phyloP scores from a whole-genome alignment of 164 flowering plant species.

The Dillenia suffruticosa region DNA sequence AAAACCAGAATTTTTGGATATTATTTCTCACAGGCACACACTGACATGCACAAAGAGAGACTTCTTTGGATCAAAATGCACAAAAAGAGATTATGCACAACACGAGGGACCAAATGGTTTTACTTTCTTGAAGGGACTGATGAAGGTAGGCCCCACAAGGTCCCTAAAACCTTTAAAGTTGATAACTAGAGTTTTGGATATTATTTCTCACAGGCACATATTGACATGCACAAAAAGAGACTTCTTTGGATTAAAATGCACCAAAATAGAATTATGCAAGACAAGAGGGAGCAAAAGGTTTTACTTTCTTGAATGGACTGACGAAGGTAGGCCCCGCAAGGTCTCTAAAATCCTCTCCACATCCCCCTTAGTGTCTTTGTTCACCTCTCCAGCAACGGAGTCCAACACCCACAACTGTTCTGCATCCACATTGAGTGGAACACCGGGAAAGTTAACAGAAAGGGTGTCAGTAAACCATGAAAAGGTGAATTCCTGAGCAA shows the following conservation, averaged over 20 bases:
- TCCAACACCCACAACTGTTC: constrained; percentile 97
- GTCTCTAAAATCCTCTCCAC: constrained; percentile 80
- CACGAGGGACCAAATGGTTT: constrained; percentile 5
- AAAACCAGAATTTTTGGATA: too few species aligned
- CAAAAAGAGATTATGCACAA: neutral
- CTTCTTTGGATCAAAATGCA: neutral
- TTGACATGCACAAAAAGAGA: neutral
- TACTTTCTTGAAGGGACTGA: constrained; percentile 76
- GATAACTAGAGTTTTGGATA: too few species aligned
- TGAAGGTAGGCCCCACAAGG: constrained; percentile 72
- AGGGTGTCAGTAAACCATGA: too few species aligned
- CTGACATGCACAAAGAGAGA: neutral
- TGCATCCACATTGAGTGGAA: constrained; percentile 40
- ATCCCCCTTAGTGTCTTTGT: constrained; percentile 58
- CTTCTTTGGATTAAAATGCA: neutral
- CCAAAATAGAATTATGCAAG: neutral
- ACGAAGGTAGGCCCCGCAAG: constrained; percentile 67
- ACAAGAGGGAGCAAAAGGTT: constrained; percentile 1
- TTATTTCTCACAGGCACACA: too few species aligned
- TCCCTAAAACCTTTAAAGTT: constrained; percentile 50
- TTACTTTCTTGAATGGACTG: constrained; percentile 77
- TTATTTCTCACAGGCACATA: too few species aligned
- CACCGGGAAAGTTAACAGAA: neutral
- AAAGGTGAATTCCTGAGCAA: too few species aligned
- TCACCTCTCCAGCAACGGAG: constrained; percentile 84